Evolutionary conservation across 768 basidiomycete species (phyloP), one percentile per base, ranked within the genome.

Genomic region (Rhodocollybia butyracea): DNA sequence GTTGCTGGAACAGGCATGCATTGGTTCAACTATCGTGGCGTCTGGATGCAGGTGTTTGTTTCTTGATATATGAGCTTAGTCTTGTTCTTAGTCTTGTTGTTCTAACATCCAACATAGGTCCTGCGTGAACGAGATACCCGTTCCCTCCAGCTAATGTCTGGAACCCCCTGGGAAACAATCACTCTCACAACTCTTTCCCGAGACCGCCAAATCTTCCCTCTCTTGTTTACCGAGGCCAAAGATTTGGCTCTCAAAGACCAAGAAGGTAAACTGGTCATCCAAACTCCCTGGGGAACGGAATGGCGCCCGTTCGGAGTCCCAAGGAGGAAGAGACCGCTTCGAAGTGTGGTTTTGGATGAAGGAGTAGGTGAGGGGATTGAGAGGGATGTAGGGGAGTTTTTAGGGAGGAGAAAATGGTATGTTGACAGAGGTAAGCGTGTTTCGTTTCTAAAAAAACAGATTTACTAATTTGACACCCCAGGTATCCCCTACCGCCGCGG

Each of bases 401-500:
- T 98, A 58, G 77, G 76, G 5, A 76, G 97, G 58, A 82, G 89
- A 27, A 82, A 86, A 63, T 99, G 97, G 97, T 99, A 99, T 70
- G 92, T 91, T 31, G 92, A 98, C 66, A 78, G 97, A 83, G 97
- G 96, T 88, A 60, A 61, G 84, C 65, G 27, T 24, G 32, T 21
- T 34, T 46, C 10, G 24, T 10, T 15, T 51, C 27, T 10, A 21
- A 7, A 5, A 50, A 24, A 15, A 34, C 27, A 34, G 11, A 34
- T 32, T n/a, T n/a, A n/a, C n/a, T n/a, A n/a, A 4, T 31, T 19
- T 22, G 10, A 15, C 38, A 17, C 31, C 57, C 31, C 57, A 98
- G 95, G 96, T 17, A 97, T 99, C 57, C 97, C 97, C 0, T 99
- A 98, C 67, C 86, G 97, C 22, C 82, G 97, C 58, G 97, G 97